Evolutionary conservation across 2,329 filamentous ascomycete genomes (phyloP), one percentile per base, ranked within the genome.

Genomic region (Pseudonectria buxi): DNA sequence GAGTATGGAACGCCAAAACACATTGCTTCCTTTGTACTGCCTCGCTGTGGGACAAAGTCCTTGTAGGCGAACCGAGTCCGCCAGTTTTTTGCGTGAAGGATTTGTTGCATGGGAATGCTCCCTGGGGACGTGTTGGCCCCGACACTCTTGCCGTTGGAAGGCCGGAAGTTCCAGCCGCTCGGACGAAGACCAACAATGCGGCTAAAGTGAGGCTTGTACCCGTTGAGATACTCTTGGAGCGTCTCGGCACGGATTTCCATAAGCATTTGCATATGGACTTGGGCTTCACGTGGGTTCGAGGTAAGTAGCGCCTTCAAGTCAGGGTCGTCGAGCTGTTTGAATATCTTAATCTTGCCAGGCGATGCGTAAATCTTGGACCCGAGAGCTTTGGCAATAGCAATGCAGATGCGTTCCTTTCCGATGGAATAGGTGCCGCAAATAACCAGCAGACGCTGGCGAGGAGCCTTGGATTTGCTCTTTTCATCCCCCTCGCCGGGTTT

Each of bases 381-480:
- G 3, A 98, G 70, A 0, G 89, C 89, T 50, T 82, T 78, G 4
- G 92, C 92, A 45, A 98, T 94, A 28, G 87, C 89, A 24, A 95
- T 71, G 57, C 90, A 96, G 46, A 98, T 89, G 27, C 89, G 83
- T 61, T 98, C 92, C 63, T 98, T 98, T 54, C 92, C 92, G 52
- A 98, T 98, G 50, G 85, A 94, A 63, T 98, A 98, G 1, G 92
- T 98, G 29, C 92, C 92, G 41, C 95, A 94, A 6, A 98, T 78
- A 5, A 98, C 86, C 0, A 98, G 74, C 3, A 98, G 72, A 4
- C 87, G 81, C 30, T 85, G 50, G 45, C 54, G 45, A 45, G 50
- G 45, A 10, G 44, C 45, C 10, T 53, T 44, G 18, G n/a, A n/a
- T n/a, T 44, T 44, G 2, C 41, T 33, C 3, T 57, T 55, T 33